Percentiles rank a stretch among this genome's conserved stretches.
These are phyloP conservation scores for Porphyrellus cyaneotinctus DNA, from an alignment of 768 basidiomycete species.

Conservation along the genomic window DNA sequence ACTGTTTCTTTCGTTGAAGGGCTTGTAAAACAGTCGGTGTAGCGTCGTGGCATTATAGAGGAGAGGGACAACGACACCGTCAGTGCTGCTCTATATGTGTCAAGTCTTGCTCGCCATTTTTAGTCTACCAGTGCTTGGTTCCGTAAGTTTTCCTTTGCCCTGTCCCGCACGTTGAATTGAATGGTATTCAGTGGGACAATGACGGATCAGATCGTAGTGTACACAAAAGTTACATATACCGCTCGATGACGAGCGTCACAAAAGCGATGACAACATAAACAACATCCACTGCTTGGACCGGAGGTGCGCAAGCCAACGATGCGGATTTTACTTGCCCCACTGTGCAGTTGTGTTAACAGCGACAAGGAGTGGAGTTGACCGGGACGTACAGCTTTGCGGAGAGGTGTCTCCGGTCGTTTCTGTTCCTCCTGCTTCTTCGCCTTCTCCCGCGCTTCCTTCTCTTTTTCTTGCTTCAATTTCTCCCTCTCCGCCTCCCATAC, in stretches of 20 bases:
- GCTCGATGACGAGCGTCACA: neutral
- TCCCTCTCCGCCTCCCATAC: neutral
- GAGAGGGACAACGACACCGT: neutral
- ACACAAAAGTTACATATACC: slow-evolving; percentile 7
- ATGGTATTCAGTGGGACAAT: neutral
- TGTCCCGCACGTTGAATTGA: neutral
- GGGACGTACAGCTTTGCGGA: slow-evolving; percentile 1
- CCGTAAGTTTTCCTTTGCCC: neutral
- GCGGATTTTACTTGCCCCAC: neutral
- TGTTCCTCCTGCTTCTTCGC: neutral
- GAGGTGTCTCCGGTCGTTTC: neutral
- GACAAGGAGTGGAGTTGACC: neutral
- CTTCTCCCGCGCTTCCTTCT: neutral
- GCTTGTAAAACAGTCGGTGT: neutral
- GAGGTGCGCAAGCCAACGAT: neutral
- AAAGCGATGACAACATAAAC: slow-evolving; percentile 10
- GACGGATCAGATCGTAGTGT: neutral
- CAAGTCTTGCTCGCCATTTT: neutral
- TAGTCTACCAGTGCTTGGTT: neutral
- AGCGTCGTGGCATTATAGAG: neutral
- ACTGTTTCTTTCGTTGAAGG: neutral
- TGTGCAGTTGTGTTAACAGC: neutral
- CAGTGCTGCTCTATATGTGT: neutral
- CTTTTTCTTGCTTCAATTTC: neutral
- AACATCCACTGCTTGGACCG: neutral